Base-by-base conservation (phyloP, 768 basidiomycete species). In the Boletus speciosus region DNA sequence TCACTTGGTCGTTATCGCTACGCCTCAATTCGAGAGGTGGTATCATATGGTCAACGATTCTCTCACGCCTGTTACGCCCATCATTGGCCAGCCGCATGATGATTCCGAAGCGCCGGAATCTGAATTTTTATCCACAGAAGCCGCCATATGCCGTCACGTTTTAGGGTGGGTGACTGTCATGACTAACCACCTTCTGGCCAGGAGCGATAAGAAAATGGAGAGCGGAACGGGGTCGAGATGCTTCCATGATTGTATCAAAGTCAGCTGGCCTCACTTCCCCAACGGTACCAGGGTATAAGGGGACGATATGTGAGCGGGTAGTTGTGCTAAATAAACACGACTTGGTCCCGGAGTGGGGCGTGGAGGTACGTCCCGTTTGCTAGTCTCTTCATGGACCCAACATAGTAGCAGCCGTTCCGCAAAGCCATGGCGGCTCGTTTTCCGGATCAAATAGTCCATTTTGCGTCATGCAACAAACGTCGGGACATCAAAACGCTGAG, bases 321-420 rank as follows among this genome's bases (percentile, higher is more conserved):
- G 83, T 99, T 41, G 90, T 98, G 11, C 79, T 98, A 58, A 96
- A 92, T 64, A 98, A 98, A 74, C 81, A 88, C 39, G 97, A 98
- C 73, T 76, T 98, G 49, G 93, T 95, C 9, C 84, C 94, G 39
- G 77, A 81, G 62, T 90, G 90, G 84, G 94, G 93, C 35, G 80
- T 94, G 62, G 81, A 90, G 80, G 96, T 95, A 40, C 48, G 57
- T 58, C 43, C 56, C 51, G 25, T 57, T 47, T 44, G 27, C 15
- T 31, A 10, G 7, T 41, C 47, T 51, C 47, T 42, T 38, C n/a
- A 15, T 37, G 35, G 39, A 44, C 59, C 56, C 60, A 51, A 61
- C 56, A 40, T 47, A 32, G 61, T 36, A 47, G 40, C 57, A 91
- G 89, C 88, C 90, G 49, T 90, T 93, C 66, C 78, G 80, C 41